Percentiles rank a stretch among this genome's conserved stretches.
Evolutionary conservation across 2,329 filamentous ascomycete species (phyloP).

Genomic region (Paecilomyces sp.): DNA sequence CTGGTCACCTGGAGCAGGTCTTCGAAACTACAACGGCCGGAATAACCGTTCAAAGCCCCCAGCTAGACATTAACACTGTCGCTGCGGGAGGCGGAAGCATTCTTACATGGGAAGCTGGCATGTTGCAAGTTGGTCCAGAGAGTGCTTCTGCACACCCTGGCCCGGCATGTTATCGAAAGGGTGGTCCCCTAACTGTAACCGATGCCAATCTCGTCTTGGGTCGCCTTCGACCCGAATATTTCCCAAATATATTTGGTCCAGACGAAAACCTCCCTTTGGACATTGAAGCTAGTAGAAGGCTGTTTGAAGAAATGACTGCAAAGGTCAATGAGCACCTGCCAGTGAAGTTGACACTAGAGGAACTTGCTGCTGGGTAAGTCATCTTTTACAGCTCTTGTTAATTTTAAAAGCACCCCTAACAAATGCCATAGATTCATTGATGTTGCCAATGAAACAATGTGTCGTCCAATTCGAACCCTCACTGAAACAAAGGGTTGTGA

Average conservation of each 20-base stretch:
- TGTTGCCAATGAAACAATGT: constrained; percentile 89
- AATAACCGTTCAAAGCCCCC: constrained; percentile 80
- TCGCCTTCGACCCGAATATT: constrained; percentile 81
- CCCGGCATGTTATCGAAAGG: constrained; percentile 87
- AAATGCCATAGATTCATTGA: constrained; percentile 85
- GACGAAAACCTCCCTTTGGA: constrained; percentile 81
- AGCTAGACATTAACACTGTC: constrained; percentile 87
- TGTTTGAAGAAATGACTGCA: constrained; percentile 68
- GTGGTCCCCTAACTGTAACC: constrained; percentile 81
- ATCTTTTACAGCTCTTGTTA: not conserved
- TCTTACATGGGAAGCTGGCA: constrained; percentile 57
- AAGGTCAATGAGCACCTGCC: constrained; percentile 71
- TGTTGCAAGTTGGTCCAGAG: constrained; percentile 89
- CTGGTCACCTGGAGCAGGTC: constrained; percentile 79
- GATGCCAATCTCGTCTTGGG: constrained; percentile 88
- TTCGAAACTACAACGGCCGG: constrained; percentile 88
- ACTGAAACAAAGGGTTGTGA: constrained; percentile 78
- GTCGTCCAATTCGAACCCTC: constrained; percentile 29
- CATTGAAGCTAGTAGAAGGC: constrained; percentile 62
- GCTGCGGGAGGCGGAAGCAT: constrained; percentile 78
- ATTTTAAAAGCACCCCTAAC: constrained; percentile 35
- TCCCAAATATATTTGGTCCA: constrained; percentile 91
- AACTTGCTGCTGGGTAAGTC: constrained; percentile 59
- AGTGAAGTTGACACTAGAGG: constrained; percentile 37
- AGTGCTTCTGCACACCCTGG: constrained; percentile 87